phyloP scores from a whole-genome alignment of 2,329 filamentous ascomycete species.

The Epichloe baconii region DNA sequence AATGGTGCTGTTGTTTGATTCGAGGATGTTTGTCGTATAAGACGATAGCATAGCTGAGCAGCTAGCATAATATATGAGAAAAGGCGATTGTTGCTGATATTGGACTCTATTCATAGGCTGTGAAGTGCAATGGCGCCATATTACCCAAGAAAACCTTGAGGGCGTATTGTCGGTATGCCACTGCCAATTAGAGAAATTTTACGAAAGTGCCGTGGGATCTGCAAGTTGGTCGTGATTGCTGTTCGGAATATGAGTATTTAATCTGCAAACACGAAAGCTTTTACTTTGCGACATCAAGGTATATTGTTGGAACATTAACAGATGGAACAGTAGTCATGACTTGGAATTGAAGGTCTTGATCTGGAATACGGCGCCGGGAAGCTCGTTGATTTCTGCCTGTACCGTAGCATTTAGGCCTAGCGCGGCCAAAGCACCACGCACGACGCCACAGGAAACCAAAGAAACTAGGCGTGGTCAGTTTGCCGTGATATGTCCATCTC shows the following conservation, averaged over 20 bases:
- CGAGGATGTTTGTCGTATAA: conserved; percentile 14
- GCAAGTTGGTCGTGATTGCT: too few relatives aligned
- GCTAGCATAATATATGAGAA: conserved; percentile 23
- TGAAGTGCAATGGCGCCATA: conserved; percentile 15
- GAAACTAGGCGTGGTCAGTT: conserved; percentile 44
- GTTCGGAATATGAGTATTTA: neutral
- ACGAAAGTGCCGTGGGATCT: neutral
- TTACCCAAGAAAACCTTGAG: neutral
- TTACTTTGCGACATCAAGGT: neutral
- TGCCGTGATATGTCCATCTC: neutral
- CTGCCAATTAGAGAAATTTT: neutral
- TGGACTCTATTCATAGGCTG: conserved; percentile 23
- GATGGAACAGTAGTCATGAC: conserved; percentile 27
- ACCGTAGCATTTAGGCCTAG: conserved; percentile 86
- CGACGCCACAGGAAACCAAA: conserved; percentile 90
- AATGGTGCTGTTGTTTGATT: conserved; percentile 16
- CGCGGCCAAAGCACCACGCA: conserved; percentile 82
- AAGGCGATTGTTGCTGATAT: conserved; percentile 23
- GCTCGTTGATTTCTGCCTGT: conserved; percentile 75
- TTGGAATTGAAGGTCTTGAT: conserved; percentile 72
- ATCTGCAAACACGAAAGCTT: neutral
- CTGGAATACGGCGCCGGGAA: conserved; percentile 86
- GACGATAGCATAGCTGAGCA: conserved; percentile 23
- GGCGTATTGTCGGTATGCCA: neutral
- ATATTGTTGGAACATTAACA: neutral